Evolutionary conservation across 306 rosid species (phyloP), one percentile per base, ranked within the genome.

Genomic region (Acacia acuminata): DNA sequence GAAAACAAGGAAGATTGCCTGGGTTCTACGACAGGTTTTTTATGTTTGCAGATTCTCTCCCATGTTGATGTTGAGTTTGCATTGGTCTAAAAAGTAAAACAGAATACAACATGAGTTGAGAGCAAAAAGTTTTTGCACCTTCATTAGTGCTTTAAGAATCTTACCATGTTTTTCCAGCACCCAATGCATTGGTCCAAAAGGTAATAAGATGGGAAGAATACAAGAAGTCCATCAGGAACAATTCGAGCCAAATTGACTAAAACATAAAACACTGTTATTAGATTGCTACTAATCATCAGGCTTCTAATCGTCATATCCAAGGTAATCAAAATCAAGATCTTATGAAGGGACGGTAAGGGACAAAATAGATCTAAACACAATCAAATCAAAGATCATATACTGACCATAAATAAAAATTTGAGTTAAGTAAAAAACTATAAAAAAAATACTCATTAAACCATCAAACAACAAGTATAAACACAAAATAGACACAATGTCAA

Each of bases 1-100:
- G 90, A 77, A 88, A 95, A 95, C n/a, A 88, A 68, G 64, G 99
- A 89, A 80, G 98, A 92, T 82, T 93, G 96, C 87, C 96, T 85
- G 73, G 98, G 98, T 86, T 95, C 99, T 81, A 95, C 81, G 85
- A 95, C 98, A 80, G 99, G 97, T 86, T 90, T 95, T 90, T 95
- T 95, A 71, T 95, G 94, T 75, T 87, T 92, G 86, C 90, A 86
- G 80, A 95, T 95, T 86, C 99, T 91, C 85, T 90, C 99, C 99
- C 99, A 95, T 88, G 91, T 92, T 25, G 98, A 89, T 61, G 88
- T 74, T 88, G 99, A 89, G 83, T 55, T 89, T 74, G 84, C 91
- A 77, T 88, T 87, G 70, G 86, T 87, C 99, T 95, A 83, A 84
- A 84, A 73, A 82, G 50, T 16, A 85, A 83, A 56, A 38, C 66